Percentiles rank a stretch among this genome's conserved stretches.
These are phyloP conservation scores for Boletellus emodensis DNA, from an alignment of 768 basidiomycete species.

Conservation along the genomic window DNA sequence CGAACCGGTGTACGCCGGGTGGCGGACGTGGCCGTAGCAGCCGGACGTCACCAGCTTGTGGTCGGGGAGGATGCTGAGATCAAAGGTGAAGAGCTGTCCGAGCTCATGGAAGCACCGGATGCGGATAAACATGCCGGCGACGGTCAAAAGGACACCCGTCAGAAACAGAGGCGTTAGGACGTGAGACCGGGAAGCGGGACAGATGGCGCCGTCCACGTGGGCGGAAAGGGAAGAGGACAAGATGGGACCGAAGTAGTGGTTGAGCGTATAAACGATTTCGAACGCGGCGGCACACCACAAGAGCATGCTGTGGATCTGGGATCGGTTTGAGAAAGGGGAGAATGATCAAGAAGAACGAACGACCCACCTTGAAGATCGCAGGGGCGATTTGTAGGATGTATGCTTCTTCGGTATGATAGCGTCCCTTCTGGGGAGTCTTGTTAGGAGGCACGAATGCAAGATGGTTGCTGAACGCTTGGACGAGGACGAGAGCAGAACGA, in stretches of 20 bases:
- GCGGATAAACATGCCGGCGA: conserved; percentile 46
- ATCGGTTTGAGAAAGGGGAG: background rate
- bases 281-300: conserved; percentile 48
- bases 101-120: conserved; percentile 52
- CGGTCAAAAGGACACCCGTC: conserved; percentile 40
- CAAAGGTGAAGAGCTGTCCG: conserved; percentile 55
- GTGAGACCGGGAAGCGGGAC: conserved; percentile 25
- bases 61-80: conserved; percentile 49
- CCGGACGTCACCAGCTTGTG: conserved; percentile 51
- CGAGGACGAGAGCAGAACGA: conserved; percentile 43
- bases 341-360: background rate
- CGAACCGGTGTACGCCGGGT: conserved; percentile 55
- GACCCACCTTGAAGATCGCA: conserved; percentile 47
- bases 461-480: conserved; percentile 50
- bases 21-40: conserved; percentile 49
- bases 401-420: conserved; percentile 52
- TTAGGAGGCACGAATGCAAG: conserved; percentile 55
- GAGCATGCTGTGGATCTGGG: conserved; percentile 46
- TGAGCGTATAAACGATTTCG: conserved; percentile 45
- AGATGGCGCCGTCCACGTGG: conserved; percentile 33
- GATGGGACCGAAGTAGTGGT: conserved; percentile 26
- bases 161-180: conserved; percentile 42
- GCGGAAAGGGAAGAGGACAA: conserved; percentile 33
- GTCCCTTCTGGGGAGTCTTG: conserved; percentile 44
- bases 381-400: conserved; percentile 55